Conservation (phyloP, 2,329 filamentous ascomycete species). For the Alternaria consortialis region DNA sequence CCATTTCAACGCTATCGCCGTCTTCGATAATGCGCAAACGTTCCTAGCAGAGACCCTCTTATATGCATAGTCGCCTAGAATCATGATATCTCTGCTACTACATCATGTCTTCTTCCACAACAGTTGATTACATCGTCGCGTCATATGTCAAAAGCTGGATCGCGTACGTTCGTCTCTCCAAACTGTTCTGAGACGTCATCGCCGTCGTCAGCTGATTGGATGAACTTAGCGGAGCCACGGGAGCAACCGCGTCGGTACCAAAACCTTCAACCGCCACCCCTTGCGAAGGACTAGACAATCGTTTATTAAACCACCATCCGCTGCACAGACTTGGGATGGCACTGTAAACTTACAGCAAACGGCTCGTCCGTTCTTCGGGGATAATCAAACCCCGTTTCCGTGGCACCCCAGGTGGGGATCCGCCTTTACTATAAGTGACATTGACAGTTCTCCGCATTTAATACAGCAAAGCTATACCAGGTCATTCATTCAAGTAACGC, state of each 20-base stretch:
- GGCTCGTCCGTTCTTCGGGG: neutral
- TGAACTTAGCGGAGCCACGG: neutral
- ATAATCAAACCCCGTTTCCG: neutral
- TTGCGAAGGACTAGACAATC: neutral
- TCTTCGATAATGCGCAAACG: neutral
- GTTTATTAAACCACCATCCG: neutral
- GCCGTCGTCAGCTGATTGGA: neutral
- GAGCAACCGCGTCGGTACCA: neutral
- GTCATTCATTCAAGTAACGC: neutral
- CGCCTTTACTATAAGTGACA: neutral
- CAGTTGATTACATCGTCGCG: neutral
- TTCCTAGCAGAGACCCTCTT: neutral
- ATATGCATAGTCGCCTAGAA: neutral
- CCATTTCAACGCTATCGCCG: neutral
- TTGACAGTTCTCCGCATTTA: neutral
- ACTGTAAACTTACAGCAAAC: neutral
- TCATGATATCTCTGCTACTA: neutral
- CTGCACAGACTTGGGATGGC: neutral
- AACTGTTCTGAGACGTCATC: neutral
- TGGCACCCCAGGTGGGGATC: neutral
- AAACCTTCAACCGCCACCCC: neutral
- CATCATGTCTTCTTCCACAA: neutral
- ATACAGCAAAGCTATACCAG: neutral
- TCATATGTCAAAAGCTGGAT: neutral
- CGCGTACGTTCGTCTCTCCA: neutral